Base-by-base conservation (phyloP, 805 yeast genomes). In the Myxozyma udenii region DNA sequence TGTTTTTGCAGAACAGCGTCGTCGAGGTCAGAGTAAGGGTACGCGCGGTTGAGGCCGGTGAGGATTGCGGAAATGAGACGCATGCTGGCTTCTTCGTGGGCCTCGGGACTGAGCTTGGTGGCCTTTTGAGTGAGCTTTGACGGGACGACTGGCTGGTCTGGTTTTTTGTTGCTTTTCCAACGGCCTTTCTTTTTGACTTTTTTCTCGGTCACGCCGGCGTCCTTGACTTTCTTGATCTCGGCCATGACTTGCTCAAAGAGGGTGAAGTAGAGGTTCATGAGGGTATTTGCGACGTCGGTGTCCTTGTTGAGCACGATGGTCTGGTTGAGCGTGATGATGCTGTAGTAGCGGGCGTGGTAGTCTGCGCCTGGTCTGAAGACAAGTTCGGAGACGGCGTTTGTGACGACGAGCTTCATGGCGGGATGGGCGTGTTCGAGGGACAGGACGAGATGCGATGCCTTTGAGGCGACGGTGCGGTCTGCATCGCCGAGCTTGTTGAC, bases 31-130 rank as follows among this genome's bases (percentile, higher is more conserved):
- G 95, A 82, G 67, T 87, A 93, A 49, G 98, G 98, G 76, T 87
- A 91, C 0, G 98, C 90, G 71, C 98, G 85, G 68, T 93, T 93
- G 52, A 93, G 78, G 61, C 98, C 98, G 0, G 98, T 88, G 60
- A 93, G 78, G 50, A 93, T 77, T 14, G 96, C 96, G 25, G 96
- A 83, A 62, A 91, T 87, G 61, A 91, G 71, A 63, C 86, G 87
- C 40, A 95, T 78, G 63, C 83, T 85, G 62, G 84, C 87, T 66
- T 93, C 98, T 64, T 88, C 74, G 46, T 67, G 67, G 12, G 65
- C 63, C 25, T 63, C 71, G 18, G 55, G 53, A 1, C 55, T 50
- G 6, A 44, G 46, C 28, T 48, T 49, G 37, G 39, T 16, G 6
- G 55, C 35, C 41, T 43, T 44, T 24, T 46, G 52, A 2, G 30